Conservation (phyloP, 1,284 basidiomycete genomes). For the Naganishia albida region DNA sequence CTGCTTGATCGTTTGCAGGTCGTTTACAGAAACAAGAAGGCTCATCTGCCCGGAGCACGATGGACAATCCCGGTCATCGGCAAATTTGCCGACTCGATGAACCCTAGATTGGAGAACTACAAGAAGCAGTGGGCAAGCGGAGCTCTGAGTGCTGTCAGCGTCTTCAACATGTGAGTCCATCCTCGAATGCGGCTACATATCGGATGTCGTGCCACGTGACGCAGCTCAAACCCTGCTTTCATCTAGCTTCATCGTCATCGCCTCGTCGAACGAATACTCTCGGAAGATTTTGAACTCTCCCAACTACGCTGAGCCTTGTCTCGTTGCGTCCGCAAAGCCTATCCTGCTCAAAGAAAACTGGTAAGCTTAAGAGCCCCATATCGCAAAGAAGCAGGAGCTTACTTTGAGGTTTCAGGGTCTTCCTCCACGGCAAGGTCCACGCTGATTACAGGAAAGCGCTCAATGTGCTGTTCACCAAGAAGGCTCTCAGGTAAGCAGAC, state of each 20-base stretch:
- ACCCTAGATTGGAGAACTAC: conserved; percentile 85
- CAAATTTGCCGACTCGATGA: conserved; percentile 84
- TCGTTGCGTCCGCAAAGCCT: conserved; percentile 89
- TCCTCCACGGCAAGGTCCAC: conserved; percentile 90
- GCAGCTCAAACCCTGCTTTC: neutral
- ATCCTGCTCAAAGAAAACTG: conserved; percentile 89
- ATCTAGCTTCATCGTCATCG: conserved; percentile 93
- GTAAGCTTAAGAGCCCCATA: conserved; percentile 55
- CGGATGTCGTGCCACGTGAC: neutral
- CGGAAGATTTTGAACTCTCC: conserved; percentile 94
- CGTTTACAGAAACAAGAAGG: conserved; percentile 83
- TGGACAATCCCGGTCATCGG: conserved; percentile 96
- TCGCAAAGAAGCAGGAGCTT: neutral
- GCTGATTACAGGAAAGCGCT: conserved; percentile 91
- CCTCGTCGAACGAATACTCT: conserved; percentile 83
- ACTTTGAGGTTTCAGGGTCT: conserved; percentile 67
- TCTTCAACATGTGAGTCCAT: conserved; percentile 85
- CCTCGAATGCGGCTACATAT: neutral
- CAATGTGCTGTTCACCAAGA: conserved; percentile 90
- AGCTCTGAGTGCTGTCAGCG: conserved; percentile 78
- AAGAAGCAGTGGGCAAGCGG: conserved; percentile 86
- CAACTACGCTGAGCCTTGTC: conserved; percentile 83
- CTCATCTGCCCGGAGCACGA: conserved; percentile 74
- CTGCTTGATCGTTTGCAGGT: conserved; percentile 58
- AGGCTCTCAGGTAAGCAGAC: conserved; percentile 73